A percentile compares a stretch with the other conserved stretches of the same genome.
These are phyloP conservation scores for Beauveria varroae DNA, from an alignment of 2,329 filamentous ascomycete genomes.

Conservation along the genomic window DNA sequence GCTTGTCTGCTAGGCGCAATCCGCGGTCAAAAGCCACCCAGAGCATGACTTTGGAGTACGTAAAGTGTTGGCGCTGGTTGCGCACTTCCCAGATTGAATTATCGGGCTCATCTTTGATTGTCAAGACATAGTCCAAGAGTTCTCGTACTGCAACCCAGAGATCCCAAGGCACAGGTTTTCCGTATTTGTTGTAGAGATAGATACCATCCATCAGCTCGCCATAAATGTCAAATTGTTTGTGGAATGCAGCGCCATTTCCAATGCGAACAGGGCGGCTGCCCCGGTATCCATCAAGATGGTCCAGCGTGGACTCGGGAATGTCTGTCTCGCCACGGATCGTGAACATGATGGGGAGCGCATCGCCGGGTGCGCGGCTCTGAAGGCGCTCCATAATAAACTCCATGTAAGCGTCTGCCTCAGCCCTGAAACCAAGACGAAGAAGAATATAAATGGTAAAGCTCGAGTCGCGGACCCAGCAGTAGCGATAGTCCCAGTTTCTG, in stretches of 20 bases:
- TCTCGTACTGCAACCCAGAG: conserved; percentile 65
- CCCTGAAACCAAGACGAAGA: conserved; percentile 65
- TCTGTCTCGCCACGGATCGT: conserved; percentile 68
- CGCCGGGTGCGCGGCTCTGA: conserved; percentile 50
- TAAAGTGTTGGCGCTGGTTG: conserved; percentile 67
- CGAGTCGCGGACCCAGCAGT: conserved; percentile 69
- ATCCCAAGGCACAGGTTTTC: conserved; percentile 69
- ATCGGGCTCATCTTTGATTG: conserved; percentile 58
- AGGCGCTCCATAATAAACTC: conserved; percentile 65
- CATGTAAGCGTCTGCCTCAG: conserved; percentile 73
- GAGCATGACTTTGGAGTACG: conserved; percentile 76
- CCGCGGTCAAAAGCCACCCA: conserved; percentile 77
- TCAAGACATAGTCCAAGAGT: conserved; percentile 63
- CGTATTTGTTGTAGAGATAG: conserved; percentile 73
- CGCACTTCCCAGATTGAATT: conserved; percentile 83
- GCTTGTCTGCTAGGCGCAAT: conserved; percentile 64
- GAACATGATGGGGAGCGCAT: conserved; percentile 72
- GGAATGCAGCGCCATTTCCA: conserved; percentile 69
- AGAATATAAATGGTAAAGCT: conserved; percentile 75
- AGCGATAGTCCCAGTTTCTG: conserved; percentile 67
- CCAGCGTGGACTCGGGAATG: conserved; percentile 61
- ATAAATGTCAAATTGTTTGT: conserved; percentile 73
- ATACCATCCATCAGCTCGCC: conserved; percentile 72
- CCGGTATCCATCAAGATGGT: conserved; percentile 65
- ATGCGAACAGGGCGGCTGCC: conserved; percentile 66